Evolutionary conservation across 129 eudicot genomes (phyloP), one percentile per base, ranked within the genome.

Genomic region (Smallanthus sonchifolius): DNA sequence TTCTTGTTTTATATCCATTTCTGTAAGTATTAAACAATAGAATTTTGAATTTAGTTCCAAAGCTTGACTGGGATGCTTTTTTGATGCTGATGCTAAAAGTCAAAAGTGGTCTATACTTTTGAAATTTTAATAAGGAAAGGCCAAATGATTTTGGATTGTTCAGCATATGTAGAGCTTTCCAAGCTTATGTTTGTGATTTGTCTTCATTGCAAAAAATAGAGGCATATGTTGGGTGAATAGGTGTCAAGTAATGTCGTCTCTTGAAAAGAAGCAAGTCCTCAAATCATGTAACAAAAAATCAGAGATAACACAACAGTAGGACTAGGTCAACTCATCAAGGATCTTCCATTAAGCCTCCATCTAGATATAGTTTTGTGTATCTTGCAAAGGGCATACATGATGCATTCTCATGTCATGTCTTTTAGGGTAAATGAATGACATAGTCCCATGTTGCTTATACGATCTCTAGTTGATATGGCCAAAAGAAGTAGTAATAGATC

Each of bases 91-190:
- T 38, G 44, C 66, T 54, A 4, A 32, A 69, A 48, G 44, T 69
- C 15, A 34, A 49, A 49, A 69, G 62, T 34, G 34, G 34, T 49
- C 62, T 59, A 11, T 16, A 49, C 62, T 49, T 35, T 32, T 9
- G 7, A 67, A n/a, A 34, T 30, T 13, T 30, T 24, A 45, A 7
- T 30, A 68, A 20, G 59, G 11, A 59, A 59, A 11, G 37, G 54
- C 38, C 64, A 17, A 37, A 24, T 59, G 47, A 55, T 13, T 54
- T 39, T 55, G 24, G 39, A 71, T 55, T 55, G 42, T 72, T 28
- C 42, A 55, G 67, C 67, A 39, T 56, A 37, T 55, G 66, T 20
- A 71, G 38, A 54, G 76, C 52, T 56, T 72, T 55, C 19, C n/a
- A 55, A 52, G 54, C 51, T 14, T 9, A 37, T 37, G 45, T 34